These are phyloP conservation scores for Nitzschia sp. DNA, from an alignment of 108 stramenopile genomes.

Conservation along the genomic window DNA sequence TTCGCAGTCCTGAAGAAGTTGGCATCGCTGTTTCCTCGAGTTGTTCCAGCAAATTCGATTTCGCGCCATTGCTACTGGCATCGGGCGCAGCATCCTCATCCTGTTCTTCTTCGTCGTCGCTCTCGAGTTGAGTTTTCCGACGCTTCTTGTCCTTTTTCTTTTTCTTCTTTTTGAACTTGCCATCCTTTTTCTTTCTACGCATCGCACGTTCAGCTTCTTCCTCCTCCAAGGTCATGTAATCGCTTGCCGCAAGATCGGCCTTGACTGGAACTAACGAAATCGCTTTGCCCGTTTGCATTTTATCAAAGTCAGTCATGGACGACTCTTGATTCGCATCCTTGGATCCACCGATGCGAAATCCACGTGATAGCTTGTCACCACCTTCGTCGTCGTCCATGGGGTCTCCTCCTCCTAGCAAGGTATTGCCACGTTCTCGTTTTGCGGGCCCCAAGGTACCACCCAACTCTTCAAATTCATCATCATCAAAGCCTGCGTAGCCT, in stretches of 20 bases:
- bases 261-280: constrained; percentile 61
- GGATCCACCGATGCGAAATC: constrained; percentile 63
- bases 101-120: constrained; percentile 44
- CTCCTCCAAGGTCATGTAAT: constrained; percentile 85
- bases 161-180: constrained; percentile 54
- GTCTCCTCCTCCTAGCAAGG: constrained; percentile 6
- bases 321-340: constrained; percentile 19
- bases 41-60: constrained; percentile 33
- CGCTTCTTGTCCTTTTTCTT: constrained; percentile 63
- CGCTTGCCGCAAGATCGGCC: constrained; percentile 59
- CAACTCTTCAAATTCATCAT: constrained; percentile 90
- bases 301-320: constrained; percentile 43
- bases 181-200: constrained; percentile 43
- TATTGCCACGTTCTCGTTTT: constrained; percentile 21
- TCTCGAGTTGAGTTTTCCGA: constrained; percentile 40
- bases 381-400: constrained; percentile 1
- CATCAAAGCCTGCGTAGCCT: constrained; percentile 91
- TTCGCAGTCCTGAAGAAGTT: constrained; percentile 25
- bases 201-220: constrained; percentile 36
- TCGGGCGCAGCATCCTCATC: constrained; percentile 10
- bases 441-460: constrained; percentile 61
- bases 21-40: constrained; percentile 35
- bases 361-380: constrained; percentile 6
- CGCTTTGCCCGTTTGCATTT: constrained; percentile 42
- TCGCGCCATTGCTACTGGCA: not conserved